phyloP scores from a whole-genome alignment of 73 alveolate genomes.

The Uronychia setigera region DNA sequence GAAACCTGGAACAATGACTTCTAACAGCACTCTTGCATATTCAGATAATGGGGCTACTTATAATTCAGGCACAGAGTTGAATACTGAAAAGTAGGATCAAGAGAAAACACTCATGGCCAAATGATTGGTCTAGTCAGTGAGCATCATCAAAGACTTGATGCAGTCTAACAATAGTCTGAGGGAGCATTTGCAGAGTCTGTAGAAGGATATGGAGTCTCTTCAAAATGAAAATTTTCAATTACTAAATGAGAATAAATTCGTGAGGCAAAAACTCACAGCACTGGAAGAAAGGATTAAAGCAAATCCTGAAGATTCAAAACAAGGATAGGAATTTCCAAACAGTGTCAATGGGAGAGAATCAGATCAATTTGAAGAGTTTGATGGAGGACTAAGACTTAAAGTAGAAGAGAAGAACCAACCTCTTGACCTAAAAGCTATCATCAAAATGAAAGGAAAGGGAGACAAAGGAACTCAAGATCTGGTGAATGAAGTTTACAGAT shows the following conservation, averaged over 20 bases:
- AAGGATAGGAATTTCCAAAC: too few species aligned
- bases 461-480: not conserved
- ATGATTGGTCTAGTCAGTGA: slow-evolving; percentile 34
- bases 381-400: not conserved
- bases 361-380: too few species aligned
- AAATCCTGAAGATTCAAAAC: slow-evolving; percentile 7
- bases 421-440: not conserved
- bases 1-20: not conserved
- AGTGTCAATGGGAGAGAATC: too few species aligned
- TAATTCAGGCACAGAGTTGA: slow-evolving; percentile 13
- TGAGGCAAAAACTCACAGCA: slow-evolving; percentile 20
- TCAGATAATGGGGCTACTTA: not conserved
- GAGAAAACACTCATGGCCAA: slow-evolving; percentile 35
- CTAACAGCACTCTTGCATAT: not conserved
- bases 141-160: slow-evolving; percentile 49
- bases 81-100: too few species aligned
- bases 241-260: slow-evolving; percentile 35
- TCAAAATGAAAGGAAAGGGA: not conserved
- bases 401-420: not conserved
- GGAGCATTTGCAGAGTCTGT: slow-evolving; percentile 30
- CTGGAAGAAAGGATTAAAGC: slow-evolving; percentile 25
- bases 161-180: slow-evolving; percentile 24
- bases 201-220: slow-evolving; percentile 19
- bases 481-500: slow-evolving; percentile 7
- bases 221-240: slow-evolving; percentile 27